Conservation (phyloP, 2,329 filamentous ascomycete species). For the Sarocladiaceae sp. region DNA sequence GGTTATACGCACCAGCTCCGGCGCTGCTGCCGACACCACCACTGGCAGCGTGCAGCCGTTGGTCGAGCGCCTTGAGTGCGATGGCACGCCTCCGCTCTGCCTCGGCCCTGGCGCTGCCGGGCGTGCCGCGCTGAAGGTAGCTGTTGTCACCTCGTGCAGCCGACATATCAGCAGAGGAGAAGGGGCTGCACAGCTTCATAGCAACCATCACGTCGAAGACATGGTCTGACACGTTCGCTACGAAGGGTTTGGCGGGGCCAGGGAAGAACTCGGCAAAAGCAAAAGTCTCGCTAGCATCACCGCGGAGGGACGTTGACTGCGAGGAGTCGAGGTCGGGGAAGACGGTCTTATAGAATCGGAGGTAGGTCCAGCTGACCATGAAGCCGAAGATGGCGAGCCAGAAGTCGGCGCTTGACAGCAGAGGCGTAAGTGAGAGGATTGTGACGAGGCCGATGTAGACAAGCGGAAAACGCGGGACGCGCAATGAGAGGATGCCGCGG, state of each 20-base stretch:
- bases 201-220: slow-evolving; percentile 71
- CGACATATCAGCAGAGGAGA: slow-evolving; percentile 73
- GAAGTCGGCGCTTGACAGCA: slow-evolving; percentile 64
- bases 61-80: slow-evolving; percentile 85
- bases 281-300: slow-evolving; percentile 94
- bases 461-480: slow-evolving; percentile 67
- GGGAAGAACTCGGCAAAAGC: slow-evolving; percentile 96
- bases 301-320: slow-evolving; percentile 60
- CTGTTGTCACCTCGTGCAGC: slow-evolving; percentile 58
- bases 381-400: slow-evolving; percentile 78
- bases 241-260: slow-evolving; percentile 68
- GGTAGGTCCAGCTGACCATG: slow-evolving; percentile 85
- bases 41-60: slow-evolving; percentile 80
- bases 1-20: slow-evolving; percentile 19
- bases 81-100: slow-evolving; percentile 84
- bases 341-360: slow-evolving; percentile 85
- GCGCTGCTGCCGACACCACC: slow-evolving; percentile 10
- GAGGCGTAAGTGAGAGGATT: slow-evolving; percentile 50
- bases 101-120: slow-evolving; percentile 74
- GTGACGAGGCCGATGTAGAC: slow-evolving; percentile 70
- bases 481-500: slow-evolving; percentile 79
- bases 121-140: slow-evolving; percentile 44
- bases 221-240: slow-evolving; percentile 66
- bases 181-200: slow-evolving; percentile 74
- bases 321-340: slow-evolving; percentile 62